phyloP scores from a whole-genome alignment of 306 rosid genomes.

The Erythrophleum fordii region DNA sequence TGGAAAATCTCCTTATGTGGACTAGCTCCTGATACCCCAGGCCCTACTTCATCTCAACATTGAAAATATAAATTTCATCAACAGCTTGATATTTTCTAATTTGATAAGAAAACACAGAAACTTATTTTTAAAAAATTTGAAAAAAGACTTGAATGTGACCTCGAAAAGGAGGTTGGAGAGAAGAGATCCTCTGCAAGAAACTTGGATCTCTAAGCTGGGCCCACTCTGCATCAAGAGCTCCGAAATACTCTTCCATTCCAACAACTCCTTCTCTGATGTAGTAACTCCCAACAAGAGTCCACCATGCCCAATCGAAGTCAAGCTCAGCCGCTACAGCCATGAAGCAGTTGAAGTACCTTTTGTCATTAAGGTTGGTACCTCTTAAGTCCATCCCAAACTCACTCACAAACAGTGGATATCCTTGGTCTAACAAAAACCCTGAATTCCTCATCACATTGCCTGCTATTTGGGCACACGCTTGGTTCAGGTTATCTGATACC shows the following conservation, averaged over 20 bases:
- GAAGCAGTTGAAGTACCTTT: slow-evolving; percentile 76
- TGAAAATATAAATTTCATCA: not conserved
- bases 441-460: slow-evolving; percentile 52
- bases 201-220: slow-evolving; percentile 47
- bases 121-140: too few relatives aligned
- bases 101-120: too few relatives aligned
- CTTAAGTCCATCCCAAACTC: slow-evolving; percentile 82
- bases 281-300: slow-evolving; percentile 93
- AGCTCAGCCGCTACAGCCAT: slow-evolving; percentile 65
- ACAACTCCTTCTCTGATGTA: slow-evolving; percentile 68
- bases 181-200: slow-evolving; percentile 58
- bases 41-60: slow-evolving; percentile 41
- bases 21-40: slow-evolving; percentile 42
- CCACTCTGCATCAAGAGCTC: slow-evolving; percentile 69
- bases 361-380: slow-evolving; percentile 74
- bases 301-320: slow-evolving; percentile 83
- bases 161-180: slow-evolving; percentile 75
- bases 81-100: too few relatives aligned
- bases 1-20: slow-evolving; percentile 66
- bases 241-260: slow-evolving; percentile 75
- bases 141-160: slow-evolving; percentile 42
- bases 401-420: slow-evolving; percentile 75
- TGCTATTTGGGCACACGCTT: slow-evolving; percentile 71
- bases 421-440: slow-evolving; percentile 65
- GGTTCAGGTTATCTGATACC: slow-evolving; percentile 70